Evolutionary conservation across 441 rosid species (phyloP).

Genomic region (Erysimum pusillum): DNA sequence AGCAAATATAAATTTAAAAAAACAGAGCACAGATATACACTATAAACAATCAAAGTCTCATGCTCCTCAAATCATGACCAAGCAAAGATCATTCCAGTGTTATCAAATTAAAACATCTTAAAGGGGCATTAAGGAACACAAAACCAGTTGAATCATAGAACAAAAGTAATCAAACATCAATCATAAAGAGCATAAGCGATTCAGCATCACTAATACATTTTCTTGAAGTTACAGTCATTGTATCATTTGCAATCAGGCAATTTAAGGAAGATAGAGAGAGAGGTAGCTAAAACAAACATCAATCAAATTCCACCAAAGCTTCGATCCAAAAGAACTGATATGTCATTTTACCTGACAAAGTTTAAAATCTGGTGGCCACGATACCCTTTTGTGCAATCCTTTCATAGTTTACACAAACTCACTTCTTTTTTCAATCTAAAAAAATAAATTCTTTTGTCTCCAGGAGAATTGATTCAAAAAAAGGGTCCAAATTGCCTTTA

Average conservation of each 20-base stretch:
- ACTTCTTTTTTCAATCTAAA: constrained; percentile 32
- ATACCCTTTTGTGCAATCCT: constrained; percentile 77
- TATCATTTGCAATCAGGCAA: constrained; percentile 20
- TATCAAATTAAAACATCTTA: not conserved
- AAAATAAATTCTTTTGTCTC: not conserved
- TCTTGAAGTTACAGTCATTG: not conserved
- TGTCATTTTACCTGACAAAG: constrained; percentile 90
- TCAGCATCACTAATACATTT: constrained; percentile 2
- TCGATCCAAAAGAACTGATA: constrained; percentile 28
- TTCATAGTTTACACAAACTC: constrained; percentile 72
- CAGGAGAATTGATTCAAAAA: constrained; percentile 14
- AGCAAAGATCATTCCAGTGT: not conserved
- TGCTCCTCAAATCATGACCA: constrained; percentile 17
- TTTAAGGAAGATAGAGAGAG: not conserved
- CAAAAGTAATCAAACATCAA: not conserved
- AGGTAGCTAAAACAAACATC: not conserved
- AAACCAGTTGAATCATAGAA: not conserved
- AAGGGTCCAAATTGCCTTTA: constrained; percentile 31
- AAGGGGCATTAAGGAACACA: not conserved
- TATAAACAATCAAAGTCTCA: constrained; percentile 9
- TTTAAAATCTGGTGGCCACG: constrained; percentile 93
- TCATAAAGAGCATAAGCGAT: not conserved
- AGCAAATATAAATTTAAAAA: not conserved
- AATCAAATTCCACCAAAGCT: constrained; percentile 6
- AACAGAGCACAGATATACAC: constrained; percentile 7